Evolutionary conservation across 2,329 filamentous ascomycete species (phyloP), one percentile per base, ranked within the genome.

Genomic region (Penicillium sp.): DNA sequence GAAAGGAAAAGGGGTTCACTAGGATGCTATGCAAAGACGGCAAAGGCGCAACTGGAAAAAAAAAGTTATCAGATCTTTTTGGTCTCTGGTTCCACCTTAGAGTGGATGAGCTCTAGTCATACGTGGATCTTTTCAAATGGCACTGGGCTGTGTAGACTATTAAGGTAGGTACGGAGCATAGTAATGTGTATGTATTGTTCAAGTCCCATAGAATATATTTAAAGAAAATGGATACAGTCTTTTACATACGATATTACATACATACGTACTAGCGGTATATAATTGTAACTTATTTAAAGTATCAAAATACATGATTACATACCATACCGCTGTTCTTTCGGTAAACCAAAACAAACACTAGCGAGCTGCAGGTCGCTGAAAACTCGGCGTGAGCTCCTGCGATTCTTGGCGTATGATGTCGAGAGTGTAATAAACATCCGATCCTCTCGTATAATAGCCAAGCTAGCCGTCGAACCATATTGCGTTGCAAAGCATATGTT

Each of bases 1-100:
- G 33, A 52, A 17, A 35, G 25, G 17, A 31, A 40, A 12, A 27
- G 31, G 23, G 12, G 25, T 21, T 37, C 12, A 29, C 31, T 46
- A 15, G 40, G 38, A 29, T n/a, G 13, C 10, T 12, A 8, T 10
- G 41, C 41, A 41, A 47, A 42, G 4, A 19, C 15, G 25, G 9
- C 10, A 47, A 13, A n/a, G 21, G 17, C 23, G 15, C 9, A 15
- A 25, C 10, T 33, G 21, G 19, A 17, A 17, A 33, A 27, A 31
- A 47, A 48, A 35, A 29, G 42, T 54, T 57, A 54, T 57, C 55
- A 47, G 55, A 57, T 57, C 55, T 12, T 57, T 57, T 40, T 19
- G 10, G 19, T 53, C 29, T 42, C 35, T 21, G 42, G 27, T 41
- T 54, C 49, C 42, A 41, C 55, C 5, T 17, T 13, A 23, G 9